Evolutionary conservation across 805 yeast species (phyloP).

Genomic region (Sungouiozyma intestinalis): DNA sequence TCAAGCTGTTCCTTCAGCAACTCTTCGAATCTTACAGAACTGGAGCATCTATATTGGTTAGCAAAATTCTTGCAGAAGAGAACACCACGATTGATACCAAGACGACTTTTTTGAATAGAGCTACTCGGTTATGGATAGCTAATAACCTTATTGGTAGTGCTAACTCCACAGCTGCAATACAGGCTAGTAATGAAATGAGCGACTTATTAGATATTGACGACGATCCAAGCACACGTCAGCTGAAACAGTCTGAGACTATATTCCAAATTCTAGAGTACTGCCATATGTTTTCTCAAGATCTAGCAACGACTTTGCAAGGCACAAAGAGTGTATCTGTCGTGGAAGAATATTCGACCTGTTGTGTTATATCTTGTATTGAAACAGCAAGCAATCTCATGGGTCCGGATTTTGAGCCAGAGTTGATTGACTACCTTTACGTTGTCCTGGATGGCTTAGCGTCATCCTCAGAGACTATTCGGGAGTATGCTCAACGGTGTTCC

Average conservation of each 20-base stretch:
- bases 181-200: not conserved
- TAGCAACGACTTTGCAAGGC: not conserved
- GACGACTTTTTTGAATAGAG: not conserved
- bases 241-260: constrained; percentile 11
- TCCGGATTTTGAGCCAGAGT: constrained; percentile 35
- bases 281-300: constrained; percentile 33
- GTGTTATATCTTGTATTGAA: constrained; percentile 11
- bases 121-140: not conserved
- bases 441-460: constrained; percentile 65
- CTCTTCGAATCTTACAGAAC: not conserved
- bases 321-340: not conserved
- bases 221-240: not conserved
- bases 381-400: constrained; percentile 5
- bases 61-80: not conserved
- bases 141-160: not conserved
- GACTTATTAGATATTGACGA: not conserved
- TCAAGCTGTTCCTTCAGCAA: not conserved
- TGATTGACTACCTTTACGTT: constrained; percentile 65
- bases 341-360: constrained; percentile 13
- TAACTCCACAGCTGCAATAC: not conserved
- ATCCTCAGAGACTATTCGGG: constrained; percentile 33
- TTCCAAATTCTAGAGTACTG: constrained; percentile 32
- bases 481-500: constrained; percentile 45
- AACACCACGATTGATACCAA: not conserved
- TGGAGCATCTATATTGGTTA: not conserved